phyloP scores from a whole-genome alignment of 345 rosid genomes.

The Eucalyptus melliodora region DNA sequence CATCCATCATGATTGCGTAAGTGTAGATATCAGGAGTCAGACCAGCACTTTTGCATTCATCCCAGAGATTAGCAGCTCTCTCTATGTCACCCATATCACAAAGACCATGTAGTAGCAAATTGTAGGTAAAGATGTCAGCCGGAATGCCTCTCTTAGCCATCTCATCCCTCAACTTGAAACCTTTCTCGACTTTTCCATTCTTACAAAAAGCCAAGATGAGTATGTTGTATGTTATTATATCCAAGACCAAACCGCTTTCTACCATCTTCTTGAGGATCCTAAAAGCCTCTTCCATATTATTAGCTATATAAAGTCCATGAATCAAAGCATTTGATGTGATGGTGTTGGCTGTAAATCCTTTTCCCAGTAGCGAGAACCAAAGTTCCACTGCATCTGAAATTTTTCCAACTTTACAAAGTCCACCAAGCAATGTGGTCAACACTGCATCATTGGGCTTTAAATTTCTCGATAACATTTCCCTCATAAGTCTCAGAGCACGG shows the following conservation, averaged over 20 bases:
- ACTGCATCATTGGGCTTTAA: slow-evolving; percentile 54
- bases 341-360: slow-evolving; percentile 29
- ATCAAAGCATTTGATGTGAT: slow-evolving; percentile 70
- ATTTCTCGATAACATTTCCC: slow-evolving; percentile 53
- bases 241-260: slow-evolving; percentile 33
- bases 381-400: slow-evolving; percentile 44
- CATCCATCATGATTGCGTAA: slow-evolving; percentile 63
- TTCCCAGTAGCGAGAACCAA: slow-evolving; percentile 36
- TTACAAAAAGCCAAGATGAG: slow-evolving; percentile 46
- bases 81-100: slow-evolving; percentile 39
- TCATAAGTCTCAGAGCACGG: slow-evolving; percentile 30
- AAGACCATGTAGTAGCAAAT: slow-evolving; percentile 44
- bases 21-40: slow-evolving; percentile 38
- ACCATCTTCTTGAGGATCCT: slow-evolving; percentile 44
- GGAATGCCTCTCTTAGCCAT: slow-evolving; percentile 48
- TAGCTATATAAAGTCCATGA: slow-evolving; percentile 59
- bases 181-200: slow-evolving; percentile 39
- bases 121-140: slow-evolving; percentile 56
- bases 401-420: slow-evolving; percentile 51
- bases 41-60: slow-evolving; percentile 33
- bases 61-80: slow-evolving; percentile 55
- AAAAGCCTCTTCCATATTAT: slow-evolving; percentile 39
- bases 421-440: slow-evolving; percentile 45
- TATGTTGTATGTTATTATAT: slow-evolving; percentile 45
- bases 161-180: slow-evolving; percentile 44